Percentiles rank a stretch among this genome's conserved stretches.
Conservation (phyloP, 1,284 basidiomycete species). For the Ganoderma sp. region DNA sequence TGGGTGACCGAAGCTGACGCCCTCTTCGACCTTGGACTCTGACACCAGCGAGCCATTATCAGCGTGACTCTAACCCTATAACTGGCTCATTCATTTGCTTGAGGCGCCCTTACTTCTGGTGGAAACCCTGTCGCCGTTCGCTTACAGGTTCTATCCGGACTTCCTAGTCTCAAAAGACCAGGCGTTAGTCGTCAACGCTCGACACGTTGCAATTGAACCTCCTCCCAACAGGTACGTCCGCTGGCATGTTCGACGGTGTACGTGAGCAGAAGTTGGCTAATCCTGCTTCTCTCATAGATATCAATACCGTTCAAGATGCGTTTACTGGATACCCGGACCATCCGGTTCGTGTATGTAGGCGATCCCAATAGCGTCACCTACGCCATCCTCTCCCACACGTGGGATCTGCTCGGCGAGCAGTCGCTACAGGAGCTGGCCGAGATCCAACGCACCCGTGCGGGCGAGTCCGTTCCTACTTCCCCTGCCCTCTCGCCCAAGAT, state of each 20-base stretch:
- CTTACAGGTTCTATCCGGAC: no score
- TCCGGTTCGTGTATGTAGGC: conserved; percentile 3
- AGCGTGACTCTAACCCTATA: no score
- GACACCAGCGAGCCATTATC: no score
- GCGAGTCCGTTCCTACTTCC: not conserved
- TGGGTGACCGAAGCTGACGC: no score
- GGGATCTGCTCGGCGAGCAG: conserved; percentile 11
- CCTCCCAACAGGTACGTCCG: not conserved
- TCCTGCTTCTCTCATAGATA: not conserved
- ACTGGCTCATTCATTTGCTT: no score
- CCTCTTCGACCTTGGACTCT: no score
- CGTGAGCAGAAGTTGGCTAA: not conserved
- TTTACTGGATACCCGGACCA: conserved; percentile 11
- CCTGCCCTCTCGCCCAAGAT: conserved; percentile 22
- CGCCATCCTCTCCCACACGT: conserved; percentile 26
- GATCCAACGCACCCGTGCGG: conserved; percentile 8
- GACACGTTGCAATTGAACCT: not conserved
- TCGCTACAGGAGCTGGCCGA: conserved; percentile 20
- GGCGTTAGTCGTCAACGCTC: no score
- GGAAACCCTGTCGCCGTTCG: no score
- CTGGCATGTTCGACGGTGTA: not conserved
- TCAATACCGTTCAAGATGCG: conserved; percentile 1
- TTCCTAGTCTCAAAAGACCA: no score
- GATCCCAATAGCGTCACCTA: conserved; percentile 18
- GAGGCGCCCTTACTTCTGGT: no score